A percentile compares a stretch with the other conserved stretches of the same genome.
phyloP scores from a whole-genome alignment of 805 yeast genomes.

The Starmerella scarabaei region DNA sequence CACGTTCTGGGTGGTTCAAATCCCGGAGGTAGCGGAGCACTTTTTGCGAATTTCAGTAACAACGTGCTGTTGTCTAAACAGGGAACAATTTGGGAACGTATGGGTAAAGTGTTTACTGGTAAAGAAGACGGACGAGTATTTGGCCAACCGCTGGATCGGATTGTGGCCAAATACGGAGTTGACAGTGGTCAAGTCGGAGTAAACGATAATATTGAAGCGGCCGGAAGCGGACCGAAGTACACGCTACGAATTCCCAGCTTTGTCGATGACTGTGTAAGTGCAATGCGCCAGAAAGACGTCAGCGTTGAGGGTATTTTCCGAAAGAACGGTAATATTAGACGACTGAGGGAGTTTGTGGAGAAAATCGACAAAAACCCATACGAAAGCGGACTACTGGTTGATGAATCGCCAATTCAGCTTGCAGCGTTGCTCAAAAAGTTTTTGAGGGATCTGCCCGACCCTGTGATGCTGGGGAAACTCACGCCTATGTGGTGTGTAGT shows the following conservation, averaged over 20 bases:
- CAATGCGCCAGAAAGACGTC: conserved; percentile 81
- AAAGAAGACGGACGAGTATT: conserved; percentile 40
- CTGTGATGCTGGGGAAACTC: conserved; percentile 62
- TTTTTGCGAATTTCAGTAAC: neutral
- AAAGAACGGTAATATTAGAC: conserved; percentile 85
- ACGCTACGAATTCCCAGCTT: conserved; percentile 68
- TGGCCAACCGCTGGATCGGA: conserved; percentile 58
- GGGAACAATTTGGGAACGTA: conserved; percentile 35
- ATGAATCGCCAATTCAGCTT: conserved; percentile 77
- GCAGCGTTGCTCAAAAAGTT: conserved; percentile 89
- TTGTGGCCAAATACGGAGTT: conserved; percentile 60
- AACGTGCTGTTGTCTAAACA: neutral
- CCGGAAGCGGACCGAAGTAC: conserved; percentile 37
- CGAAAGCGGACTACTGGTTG: conserved; percentile 52
- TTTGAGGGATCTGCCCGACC: conserved; percentile 84
- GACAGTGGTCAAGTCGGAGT: conserved; percentile 47
- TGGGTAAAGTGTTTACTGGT: conserved; percentile 30
- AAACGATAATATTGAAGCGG: neutral
- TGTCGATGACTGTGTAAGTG: conserved; percentile 71
- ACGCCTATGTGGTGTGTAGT: conserved; percentile 64
- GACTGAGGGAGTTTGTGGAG: conserved; percentile 59
- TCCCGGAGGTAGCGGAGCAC: neutral
- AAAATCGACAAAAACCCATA: conserved; percentile 62
- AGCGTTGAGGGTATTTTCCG: conserved; percentile 92
- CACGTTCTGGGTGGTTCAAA: neutral